These are phyloP conservation scores for Catharanthus roseus DNA, from an alignment of 257 asterid species.

Conservation along the genomic window DNA sequence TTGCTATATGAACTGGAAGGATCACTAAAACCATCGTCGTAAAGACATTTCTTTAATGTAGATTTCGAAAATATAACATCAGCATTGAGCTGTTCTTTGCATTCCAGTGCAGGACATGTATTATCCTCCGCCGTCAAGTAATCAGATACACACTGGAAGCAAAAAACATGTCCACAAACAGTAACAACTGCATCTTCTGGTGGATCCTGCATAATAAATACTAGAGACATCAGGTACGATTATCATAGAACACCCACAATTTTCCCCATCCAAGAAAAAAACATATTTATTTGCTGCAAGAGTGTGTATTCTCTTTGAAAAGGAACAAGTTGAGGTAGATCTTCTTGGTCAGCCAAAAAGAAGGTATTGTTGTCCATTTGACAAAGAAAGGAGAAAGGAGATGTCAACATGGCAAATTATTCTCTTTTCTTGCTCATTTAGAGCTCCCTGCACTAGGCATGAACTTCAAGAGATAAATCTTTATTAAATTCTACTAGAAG, in stretches of 20 bases:
- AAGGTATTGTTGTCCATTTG: neutral
- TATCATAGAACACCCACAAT: neutral
- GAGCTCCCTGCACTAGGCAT: neutral
- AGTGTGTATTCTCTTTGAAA: too few species aligned
- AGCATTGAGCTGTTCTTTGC: slow-evolving; percentile 85
- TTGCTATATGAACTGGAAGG: slow-evolving; percentile 30
- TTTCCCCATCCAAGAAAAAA: neutral
- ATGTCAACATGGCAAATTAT: neutral
- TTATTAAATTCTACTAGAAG: neutral
- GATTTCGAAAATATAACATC: slow-evolving; percentile 70
- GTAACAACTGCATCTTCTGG: slow-evolving; percentile 98
- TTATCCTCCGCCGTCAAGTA: slow-evolving; percentile 79
- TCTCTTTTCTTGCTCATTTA: neutral
- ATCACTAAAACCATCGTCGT: slow-evolving; percentile 44
- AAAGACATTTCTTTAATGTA: slow-evolving; percentile 54
- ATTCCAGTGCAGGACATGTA: slow-evolving; percentile 73
- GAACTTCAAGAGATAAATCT: neutral
- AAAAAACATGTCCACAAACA: slow-evolving; percentile 90
- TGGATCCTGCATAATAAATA: slow-evolving; percentile 59
- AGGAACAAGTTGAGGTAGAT: neutral
- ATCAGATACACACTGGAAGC: slow-evolving; percentile 87
- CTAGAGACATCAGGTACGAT: neutral
- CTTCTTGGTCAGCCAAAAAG: too few species aligned
- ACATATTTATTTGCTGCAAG: too few species aligned
- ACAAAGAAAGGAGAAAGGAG: neutral